phyloP scores from a whole-genome alignment of 495 filamentous ascomycete species.

The Xylaria bambusicola region DNA sequence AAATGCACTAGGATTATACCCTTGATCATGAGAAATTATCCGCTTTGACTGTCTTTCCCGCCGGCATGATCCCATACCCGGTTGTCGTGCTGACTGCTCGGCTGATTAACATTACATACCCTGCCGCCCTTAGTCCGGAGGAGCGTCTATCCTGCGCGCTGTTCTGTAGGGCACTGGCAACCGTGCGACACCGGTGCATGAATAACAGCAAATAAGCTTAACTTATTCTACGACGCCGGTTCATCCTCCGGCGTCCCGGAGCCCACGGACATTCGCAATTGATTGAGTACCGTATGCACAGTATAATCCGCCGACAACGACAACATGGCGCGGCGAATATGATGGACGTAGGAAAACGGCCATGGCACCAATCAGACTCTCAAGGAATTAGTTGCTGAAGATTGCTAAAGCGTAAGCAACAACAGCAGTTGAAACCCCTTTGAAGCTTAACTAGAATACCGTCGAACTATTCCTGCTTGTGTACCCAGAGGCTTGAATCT shows the following conservation, averaged over 20 bases:
- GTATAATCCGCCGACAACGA: too few relatives aligned
- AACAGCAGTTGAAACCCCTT: background rate
- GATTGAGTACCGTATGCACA: too few relatives aligned
- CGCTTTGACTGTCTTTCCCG: background rate
- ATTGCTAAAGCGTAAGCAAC: too few relatives aligned
- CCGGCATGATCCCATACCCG: slow-evolving; percentile 1
- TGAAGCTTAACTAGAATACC: background rate
- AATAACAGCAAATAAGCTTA: background rate
- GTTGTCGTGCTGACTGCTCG: background rate
- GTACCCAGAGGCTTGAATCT: too few relatives aligned
- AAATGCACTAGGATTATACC: background rate
- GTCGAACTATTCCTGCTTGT: background rate
- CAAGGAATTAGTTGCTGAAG: too few relatives aligned
- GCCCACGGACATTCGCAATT: background rate
- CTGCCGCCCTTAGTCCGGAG: slow-evolving; percentile 8
- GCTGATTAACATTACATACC: background rate
- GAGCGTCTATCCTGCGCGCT: background rate
- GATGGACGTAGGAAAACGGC: too few relatives aligned
- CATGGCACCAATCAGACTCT: too few relatives aligned
- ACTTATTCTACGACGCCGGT: background rate
- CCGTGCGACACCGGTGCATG: background rate
- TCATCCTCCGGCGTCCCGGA: background rate
- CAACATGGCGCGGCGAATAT: too few relatives aligned
- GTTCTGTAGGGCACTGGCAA: slow-evolving; percentile 1
- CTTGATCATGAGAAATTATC: background rate